Evolutionary conservation across 2,329 filamentous ascomycete genomes (phyloP).

Genomic region (Curvularia verruculosa): DNA sequence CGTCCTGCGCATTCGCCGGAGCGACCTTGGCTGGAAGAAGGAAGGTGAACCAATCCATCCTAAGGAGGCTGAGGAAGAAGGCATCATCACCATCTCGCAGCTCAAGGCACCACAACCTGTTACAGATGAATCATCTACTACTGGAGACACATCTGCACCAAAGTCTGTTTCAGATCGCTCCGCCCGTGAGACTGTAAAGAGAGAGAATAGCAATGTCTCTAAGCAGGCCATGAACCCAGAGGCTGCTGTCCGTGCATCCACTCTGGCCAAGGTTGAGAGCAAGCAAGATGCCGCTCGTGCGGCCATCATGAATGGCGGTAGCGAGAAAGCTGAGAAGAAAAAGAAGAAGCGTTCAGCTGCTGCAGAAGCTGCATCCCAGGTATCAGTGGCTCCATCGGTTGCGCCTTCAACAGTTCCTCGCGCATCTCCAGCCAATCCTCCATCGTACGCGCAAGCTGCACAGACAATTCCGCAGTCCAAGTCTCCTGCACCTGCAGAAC

Average conservation of each 20-base stretch:
- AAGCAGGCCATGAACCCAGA: slow-evolving; percentile 47
- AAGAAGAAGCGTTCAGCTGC: slow-evolving; percentile 69
- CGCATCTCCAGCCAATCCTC: slow-evolving; percentile 15
- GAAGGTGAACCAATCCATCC: slow-evolving; percentile 86
- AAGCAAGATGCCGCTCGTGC: slow-evolving; percentile 51
- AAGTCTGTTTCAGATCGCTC: slow-evolving; percentile 47
- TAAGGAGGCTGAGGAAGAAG: slow-evolving; percentile 76
- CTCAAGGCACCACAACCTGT: slow-evolving; percentile 54
- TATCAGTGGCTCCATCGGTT: slow-evolving; percentile 20
- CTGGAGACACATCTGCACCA: slow-evolving; percentile 42
- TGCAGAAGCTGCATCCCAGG: slow-evolving; percentile 56
- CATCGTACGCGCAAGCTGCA: slow-evolving; percentile 53
- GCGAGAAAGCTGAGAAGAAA: slow-evolving; percentile 58
- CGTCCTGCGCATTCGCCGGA: slow-evolving; percentile 81
- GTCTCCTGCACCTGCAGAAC: slow-evolving; percentile 37
- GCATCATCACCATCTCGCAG: slow-evolving; percentile 75
- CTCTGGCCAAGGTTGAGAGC: slow-evolving; percentile 51
- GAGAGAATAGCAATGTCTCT: slow-evolving; percentile 43
- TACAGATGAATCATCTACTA: slow-evolving; percentile 48
- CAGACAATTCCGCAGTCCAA: slow-evolving; percentile 39
- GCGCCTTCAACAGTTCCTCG: slow-evolving; percentile 18
- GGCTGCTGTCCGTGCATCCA: slow-evolving; percentile 49
- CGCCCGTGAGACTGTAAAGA: slow-evolving; percentile 44
- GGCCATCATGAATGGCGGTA: slow-evolving; percentile 50
- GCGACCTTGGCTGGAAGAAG: slow-evolving; percentile 87